Base-by-base conservation (phyloP, 2,329 filamentous ascomycete genomes). In the Clonostachys byssicola region DNA sequence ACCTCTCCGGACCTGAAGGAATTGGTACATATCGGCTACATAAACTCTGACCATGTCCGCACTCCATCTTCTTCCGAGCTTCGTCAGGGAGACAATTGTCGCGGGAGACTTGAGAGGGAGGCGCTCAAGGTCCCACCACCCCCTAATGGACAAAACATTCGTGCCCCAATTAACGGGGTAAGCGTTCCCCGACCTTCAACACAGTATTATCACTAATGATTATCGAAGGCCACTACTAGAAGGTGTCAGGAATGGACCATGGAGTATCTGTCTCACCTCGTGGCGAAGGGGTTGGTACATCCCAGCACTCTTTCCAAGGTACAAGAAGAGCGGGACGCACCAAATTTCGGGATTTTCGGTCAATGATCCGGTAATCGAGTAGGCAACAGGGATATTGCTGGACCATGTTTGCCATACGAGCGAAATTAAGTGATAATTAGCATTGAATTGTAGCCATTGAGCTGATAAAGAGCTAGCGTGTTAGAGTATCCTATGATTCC, bases 201-300 rank as follows among this genome's bases (percentile, higher is more conserved):
- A n/a, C 17, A 44, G 13, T 9, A 41, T 42, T 4, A 4, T 34
- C 34, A 14, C 17, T 33, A 18, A 23, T 7, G 2, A 23, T 17
- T n/a, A 42, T 17, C 17, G 13, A 23, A 46, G 44, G 38, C 42
- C 12, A 46, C 3, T 36, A 46, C 44, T 8, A 43, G 42, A 40
- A 39, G 45, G 18, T 42, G 45, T 20, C 45, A 47, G 40, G 39
- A 47, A n/a, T 47, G 45, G 45, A 42, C 45, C 6, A 42, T 42
- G 45, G 45, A 47, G 33, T 47, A 42, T 40, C 33, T 47, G n/a
- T 16, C 12, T 16, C 12, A 17, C 6, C 14, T 47, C 12, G 45
- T 43, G 6, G 20, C 40, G 13, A 12, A 46, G 30, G 30, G 17
- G 10, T 23, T 47, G 20, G 38, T 35, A 10, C 8, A 43, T 12